Percentiles rank a stretch among this genome's conserved stretches.
Conservation (phyloP, 2,329 filamentous ascomycete genomes). For the Phialemoniopsis sp. region DNA sequence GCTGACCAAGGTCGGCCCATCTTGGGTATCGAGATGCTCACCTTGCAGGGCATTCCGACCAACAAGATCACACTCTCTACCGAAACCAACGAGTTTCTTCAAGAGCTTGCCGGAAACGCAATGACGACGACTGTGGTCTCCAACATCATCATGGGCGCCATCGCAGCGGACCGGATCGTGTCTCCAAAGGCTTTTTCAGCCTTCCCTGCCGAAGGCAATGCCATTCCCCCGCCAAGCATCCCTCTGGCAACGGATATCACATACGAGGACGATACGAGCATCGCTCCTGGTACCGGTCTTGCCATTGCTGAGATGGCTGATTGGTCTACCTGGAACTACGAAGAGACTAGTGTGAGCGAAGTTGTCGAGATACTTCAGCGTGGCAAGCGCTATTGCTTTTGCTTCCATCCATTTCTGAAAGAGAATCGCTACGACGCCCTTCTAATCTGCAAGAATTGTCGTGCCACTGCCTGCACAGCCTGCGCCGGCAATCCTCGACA, state of each 20-base stretch:
- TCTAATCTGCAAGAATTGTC: too few species aligned
- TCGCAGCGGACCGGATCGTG: slow-evolving; percentile 33
- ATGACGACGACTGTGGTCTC: slow-evolving; percentile 74
- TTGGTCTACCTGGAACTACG: too few species aligned
- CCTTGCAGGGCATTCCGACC: slow-evolving; percentile 65
- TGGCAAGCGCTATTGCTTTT: slow-evolving; percentile 26
- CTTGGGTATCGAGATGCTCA: slow-evolving; percentile 57
- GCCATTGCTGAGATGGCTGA: too few species aligned
- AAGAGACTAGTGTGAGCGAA: too few species aligned
- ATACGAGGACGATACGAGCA: too few species aligned
- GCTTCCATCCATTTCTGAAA: slow-evolving; percentile 11
- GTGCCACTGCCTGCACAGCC: too few species aligned
- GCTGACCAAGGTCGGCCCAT: slow-evolving; percentile 58
- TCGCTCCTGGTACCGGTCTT: too few species aligned
- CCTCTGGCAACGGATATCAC: too few species aligned
- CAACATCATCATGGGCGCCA: slow-evolving; percentile 52
- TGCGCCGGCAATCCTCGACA: background rate
- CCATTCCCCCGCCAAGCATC: too few species aligned
- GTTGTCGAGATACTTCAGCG: slow-evolving; percentile 8
- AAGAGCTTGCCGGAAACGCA: slow-evolving; percentile 73
- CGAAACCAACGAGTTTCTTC: slow-evolving; percentile 57
- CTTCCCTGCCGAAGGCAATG: too few species aligned
- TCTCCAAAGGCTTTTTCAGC: background rate
- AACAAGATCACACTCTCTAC: slow-evolving; percentile 58
- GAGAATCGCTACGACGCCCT: too few species aligned